Percentiles rank a stretch among this genome's conserved stretches.
Conservation (phyloP, 1,284 basidiomycete species). For the Hymenochaete sp. region DNA sequence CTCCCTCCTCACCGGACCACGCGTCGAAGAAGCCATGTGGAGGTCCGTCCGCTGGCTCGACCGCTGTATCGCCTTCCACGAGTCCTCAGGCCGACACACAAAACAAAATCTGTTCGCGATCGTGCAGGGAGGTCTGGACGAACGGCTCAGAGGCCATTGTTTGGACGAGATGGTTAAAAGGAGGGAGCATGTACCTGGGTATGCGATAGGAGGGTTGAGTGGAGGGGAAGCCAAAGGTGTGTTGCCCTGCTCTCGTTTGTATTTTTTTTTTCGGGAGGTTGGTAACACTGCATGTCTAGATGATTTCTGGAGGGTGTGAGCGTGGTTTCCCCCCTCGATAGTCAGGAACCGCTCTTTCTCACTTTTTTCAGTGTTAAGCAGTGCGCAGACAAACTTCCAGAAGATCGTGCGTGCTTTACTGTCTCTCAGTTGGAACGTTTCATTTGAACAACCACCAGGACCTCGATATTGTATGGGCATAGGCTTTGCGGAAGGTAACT, state of each 20-base stretch:
- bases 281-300: constrained; percentile 34
- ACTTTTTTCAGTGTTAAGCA: constrained; percentile 55
- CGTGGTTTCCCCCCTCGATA: neutral
- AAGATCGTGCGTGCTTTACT: constrained; percentile 49
- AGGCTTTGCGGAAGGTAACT: constrained; percentile 78
- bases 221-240: constrained; percentile 82
- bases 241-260: constrained; percentile 17
- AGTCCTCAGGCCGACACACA: constrained; percentile 49
- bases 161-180: constrained; percentile 72
- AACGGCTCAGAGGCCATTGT: constrained; percentile 59
- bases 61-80: constrained; percentile 68
- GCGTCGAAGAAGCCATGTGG: constrained; percentile 78
- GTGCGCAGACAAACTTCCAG: constrained; percentile 65
- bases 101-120: constrained; percentile 81
- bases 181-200: constrained; percentile 64
- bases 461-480: constrained; percentile 85
- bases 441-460: constrained; percentile 32
- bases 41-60: constrained; percentile 80
- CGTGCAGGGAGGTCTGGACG: constrained; percentile 75
- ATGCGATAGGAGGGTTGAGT: constrained; percentile 76
- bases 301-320: constrained; percentile 77
- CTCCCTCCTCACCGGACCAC: constrained; percentile 62
- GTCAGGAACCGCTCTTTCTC: constrained; percentile 13
- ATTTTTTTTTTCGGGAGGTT: neutral
- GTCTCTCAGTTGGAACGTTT: constrained; percentile 1